Evolutionary conservation across 192 early-diverging fungal species (phyloP).

Genomic region (Umbelopsis sp.): DNA sequence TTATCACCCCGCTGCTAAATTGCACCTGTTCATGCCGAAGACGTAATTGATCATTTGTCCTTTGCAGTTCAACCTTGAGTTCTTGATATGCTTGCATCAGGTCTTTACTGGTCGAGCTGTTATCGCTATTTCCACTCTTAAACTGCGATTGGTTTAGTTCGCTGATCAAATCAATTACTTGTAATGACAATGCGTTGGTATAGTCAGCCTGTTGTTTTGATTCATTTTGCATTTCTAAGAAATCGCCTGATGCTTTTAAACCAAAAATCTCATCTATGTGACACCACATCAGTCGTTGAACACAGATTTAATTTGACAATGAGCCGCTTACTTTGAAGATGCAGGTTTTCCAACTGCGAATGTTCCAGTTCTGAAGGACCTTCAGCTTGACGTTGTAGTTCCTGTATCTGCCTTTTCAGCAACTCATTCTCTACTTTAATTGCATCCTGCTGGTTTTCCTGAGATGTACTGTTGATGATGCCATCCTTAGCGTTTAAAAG

Average conservation of each 20-base stretch:
- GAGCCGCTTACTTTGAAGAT: slow-evolving; percentile 13
- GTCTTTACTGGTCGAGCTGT: not conserved
- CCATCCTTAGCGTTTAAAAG: not conserved
- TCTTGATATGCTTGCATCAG: slow-evolving; percentile 15
- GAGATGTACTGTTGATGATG: not conserved
- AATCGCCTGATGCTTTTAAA: not conserved
- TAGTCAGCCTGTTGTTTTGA: slow-evolving; percentile 14
- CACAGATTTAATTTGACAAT: too few relatives aligned
- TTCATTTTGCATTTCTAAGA: slow-evolving; percentile 2
- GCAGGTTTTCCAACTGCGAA: slow-evolving; percentile 2
- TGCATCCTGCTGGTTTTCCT: not conserved
- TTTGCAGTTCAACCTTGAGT: not conserved
- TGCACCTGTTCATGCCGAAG: slow-evolving; percentile 17
- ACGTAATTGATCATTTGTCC: not conserved
- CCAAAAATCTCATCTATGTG: slow-evolving; percentile 4
- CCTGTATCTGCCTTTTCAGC: slow-evolving; percentile 1
- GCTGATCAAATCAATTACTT: slow-evolving; percentile 7
- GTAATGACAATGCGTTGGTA: slow-evolving; percentile 12
- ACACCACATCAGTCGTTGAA: not conserved
- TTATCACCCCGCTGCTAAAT: not conserved
- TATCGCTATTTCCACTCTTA: not conserved
- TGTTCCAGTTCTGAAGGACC: not conserved
- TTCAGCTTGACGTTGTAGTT: slow-evolving; percentile 6
- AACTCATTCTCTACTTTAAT: not conserved
- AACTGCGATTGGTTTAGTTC: not conserved